Evolutionary conservation across 1,139 yeast genomes (phyloP).

Genomic region (Pichia kudriavzevii): DNA sequence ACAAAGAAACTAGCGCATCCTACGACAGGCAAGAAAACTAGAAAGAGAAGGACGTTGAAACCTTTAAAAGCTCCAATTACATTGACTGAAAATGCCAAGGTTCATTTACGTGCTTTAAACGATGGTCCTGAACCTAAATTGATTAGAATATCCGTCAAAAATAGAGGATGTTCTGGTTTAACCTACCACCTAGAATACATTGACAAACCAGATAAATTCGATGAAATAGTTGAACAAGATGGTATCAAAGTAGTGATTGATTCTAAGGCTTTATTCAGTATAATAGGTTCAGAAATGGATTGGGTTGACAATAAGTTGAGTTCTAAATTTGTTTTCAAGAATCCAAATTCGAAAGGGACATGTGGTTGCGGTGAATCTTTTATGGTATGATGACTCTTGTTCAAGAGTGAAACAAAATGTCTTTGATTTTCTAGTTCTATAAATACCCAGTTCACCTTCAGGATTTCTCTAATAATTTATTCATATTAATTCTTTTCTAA

Average conservation of each 20-base stretch:
- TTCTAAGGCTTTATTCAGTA: conserved; percentile 89
- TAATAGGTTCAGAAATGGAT: conserved; percentile 97
- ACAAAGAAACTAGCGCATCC: conserved; percentile 5
- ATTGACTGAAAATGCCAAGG: conserved; percentile 63
- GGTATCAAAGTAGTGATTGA: conserved; percentile 90
- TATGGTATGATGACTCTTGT: conserved; percentile 56
- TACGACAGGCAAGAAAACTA: conserved; percentile 28
- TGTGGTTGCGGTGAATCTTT: conserved; percentile 99
- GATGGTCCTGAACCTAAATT: conserved; percentile 82
- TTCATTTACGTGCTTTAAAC: conserved; percentile 58
- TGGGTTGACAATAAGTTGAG: conserved; percentile 92
- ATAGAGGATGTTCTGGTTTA: conserved; percentile 94
- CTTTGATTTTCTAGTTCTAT: too few species aligned
- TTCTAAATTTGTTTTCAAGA: conserved; percentile 82
- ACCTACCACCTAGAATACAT: conserved; percentile 90
- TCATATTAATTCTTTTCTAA: background rate
- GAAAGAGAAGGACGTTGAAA: conserved; percentile 58
- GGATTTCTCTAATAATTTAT: too few species aligned
- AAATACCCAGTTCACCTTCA: too few species aligned
- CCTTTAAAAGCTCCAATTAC: conserved; percentile 89
- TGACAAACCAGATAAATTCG: conserved; percentile 82
- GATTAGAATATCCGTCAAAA: conserved; percentile 88
- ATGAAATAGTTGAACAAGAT: conserved; percentile 86
- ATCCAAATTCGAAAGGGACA: conserved; percentile 94
- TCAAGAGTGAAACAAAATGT: background rate